Conservation (phyloP, 352 stramenopile genomes). For the Pythium folliculosum region DNA sequence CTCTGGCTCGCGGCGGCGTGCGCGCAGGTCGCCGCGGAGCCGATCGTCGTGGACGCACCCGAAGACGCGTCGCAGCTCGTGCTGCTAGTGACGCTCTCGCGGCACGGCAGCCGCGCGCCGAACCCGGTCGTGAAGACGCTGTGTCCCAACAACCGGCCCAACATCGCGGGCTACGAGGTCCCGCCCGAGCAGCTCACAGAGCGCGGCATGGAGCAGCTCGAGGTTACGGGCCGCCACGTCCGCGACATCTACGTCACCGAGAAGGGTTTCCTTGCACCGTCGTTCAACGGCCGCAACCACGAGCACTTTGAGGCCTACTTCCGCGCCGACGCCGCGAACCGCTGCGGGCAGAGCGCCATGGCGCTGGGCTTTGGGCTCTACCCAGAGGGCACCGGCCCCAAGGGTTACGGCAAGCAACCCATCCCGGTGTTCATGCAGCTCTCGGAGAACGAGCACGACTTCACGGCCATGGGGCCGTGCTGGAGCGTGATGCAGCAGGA, state of each 20-base stretch:
- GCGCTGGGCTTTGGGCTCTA: slow-evolving; percentile 72
- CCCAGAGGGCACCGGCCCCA: slow-evolving; percentile 59
- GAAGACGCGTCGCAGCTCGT: slow-evolving; percentile 15
- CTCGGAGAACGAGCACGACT: slow-evolving; percentile 78
- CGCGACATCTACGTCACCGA: slow-evolving; percentile 71
- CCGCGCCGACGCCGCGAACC: slow-evolving; percentile 63
- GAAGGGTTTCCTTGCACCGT: slow-evolving; percentile 61
- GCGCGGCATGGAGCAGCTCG: slow-evolving; percentile 71
- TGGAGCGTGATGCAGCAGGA: slow-evolving; percentile 59
- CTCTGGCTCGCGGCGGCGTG: slow-evolving; percentile 4
- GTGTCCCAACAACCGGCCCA: slow-evolving; percentile 67
- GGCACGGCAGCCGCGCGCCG: slow-evolving; percentile 70
- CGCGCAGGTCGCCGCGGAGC: not conserved
- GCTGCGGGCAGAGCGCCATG: slow-evolving; percentile 72
- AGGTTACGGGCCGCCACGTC: slow-evolving; percentile 59
- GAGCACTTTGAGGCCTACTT: slow-evolving; percentile 77
- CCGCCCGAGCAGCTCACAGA: slow-evolving; percentile 76
- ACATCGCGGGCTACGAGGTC: slow-evolving; percentile 59
- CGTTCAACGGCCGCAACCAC: slow-evolving; percentile 63
- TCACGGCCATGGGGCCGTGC: slow-evolving; percentile 70
- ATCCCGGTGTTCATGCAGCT: slow-evolving; percentile 83
- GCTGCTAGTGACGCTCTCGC: slow-evolving; percentile 60
- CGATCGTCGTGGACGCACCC: not conserved
- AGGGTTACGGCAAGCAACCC: slow-evolving; percentile 57
- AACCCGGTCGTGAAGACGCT: slow-evolving; percentile 63